Conservation (phyloP, 352 stramenopile genomes). For the Phytophthora brassicae region DNA sequence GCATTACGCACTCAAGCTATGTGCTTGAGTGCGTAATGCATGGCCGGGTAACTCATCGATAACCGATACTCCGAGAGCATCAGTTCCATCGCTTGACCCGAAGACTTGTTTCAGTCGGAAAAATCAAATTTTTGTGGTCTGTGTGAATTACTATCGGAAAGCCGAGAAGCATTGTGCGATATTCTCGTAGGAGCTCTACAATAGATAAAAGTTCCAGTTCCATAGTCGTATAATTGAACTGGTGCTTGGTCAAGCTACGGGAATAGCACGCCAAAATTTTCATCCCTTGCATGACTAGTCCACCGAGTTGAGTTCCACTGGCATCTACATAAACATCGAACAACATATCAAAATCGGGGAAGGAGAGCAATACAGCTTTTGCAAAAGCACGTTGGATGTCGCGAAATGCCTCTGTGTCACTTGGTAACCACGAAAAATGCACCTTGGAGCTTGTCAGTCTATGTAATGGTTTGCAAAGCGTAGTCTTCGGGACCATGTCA, state of each 20-base stretch:
- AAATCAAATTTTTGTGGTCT: slow-evolving; percentile 6
- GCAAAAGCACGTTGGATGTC: not conserved
- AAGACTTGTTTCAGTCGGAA: not conserved
- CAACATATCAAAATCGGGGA: not conserved
- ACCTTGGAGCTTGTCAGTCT: not conserved
- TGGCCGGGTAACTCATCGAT: too few species aligned
- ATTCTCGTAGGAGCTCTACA: not conserved
- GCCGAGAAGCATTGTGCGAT: slow-evolving; percentile 6
- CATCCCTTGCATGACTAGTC: not conserved
- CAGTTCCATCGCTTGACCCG: not conserved
- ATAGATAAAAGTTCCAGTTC: slow-evolving; percentile 1
- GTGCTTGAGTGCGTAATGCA: too few species aligned
- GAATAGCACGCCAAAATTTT: slow-evolving; percentile 2
- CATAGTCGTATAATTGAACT: slow-evolving; percentile 8
- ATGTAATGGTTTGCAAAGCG: not conserved
- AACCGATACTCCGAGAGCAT: not conserved
- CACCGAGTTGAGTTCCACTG: slow-evolving; percentile 1
- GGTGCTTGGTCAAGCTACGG: not conserved
- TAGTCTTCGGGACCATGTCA: too few species aligned
- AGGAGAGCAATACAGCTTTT: not conserved
- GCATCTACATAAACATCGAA: not conserved
- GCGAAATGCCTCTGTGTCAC: not conserved
- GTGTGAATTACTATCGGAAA: slow-evolving; percentile 3
- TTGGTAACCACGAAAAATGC: not conserved
- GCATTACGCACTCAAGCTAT: not conserved